Percentiles rank a stretch among this genome's conserved stretches.
Evolutionary conservation across 139 green algal species (phyloP).

Genomic region (Spirogloea muscicola): DNA sequence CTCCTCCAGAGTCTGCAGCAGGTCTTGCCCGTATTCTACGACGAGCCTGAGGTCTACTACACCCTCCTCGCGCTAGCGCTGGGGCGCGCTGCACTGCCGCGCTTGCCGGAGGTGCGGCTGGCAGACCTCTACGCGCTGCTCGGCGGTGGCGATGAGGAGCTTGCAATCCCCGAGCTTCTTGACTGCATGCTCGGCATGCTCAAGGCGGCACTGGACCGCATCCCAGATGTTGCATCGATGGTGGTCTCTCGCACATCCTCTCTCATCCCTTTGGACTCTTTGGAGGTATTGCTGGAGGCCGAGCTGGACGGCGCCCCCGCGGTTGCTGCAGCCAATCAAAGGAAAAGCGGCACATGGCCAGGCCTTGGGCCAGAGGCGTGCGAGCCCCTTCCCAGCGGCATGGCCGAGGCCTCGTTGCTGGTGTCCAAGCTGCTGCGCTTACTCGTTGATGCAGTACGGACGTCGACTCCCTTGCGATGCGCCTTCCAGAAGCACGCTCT

Average conservation of each 20-base stretch:
- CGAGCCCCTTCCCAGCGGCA: too few relatives aligned
- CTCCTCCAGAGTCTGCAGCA: not conserved
- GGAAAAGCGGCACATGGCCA: too few relatives aligned
- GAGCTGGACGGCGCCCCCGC: too few relatives aligned
- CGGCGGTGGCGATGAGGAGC: constrained; percentile 10
- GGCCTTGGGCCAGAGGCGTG: too few relatives aligned
- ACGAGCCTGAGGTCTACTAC: constrained; percentile 37
- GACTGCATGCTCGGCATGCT: constrained; percentile 25
- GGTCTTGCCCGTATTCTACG: constrained; percentile 33
- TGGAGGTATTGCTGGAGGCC: too few relatives aligned
- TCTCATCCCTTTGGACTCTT: too few relatives aligned
- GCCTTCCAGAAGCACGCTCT: constrained; percentile 5
- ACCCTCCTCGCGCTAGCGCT: constrained; percentile 4
- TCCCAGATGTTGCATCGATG: too few relatives aligned
- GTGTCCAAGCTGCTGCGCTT: constrained; percentile 20
- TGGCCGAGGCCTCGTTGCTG: not conserved
- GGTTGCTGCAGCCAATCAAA: too few relatives aligned
- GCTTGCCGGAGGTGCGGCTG: constrained; percentile 8
- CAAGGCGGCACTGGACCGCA: constrained; percentile 30
- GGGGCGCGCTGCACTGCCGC: not conserved
- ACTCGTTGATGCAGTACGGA: constrained; percentile 7
- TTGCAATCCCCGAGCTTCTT: constrained; percentile 20
- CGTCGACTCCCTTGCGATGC: not conserved
- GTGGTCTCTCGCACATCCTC: too few relatives aligned
- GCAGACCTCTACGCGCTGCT: constrained; percentile 23